Base-by-base conservation (phyloP, 352 stramenopile genomes). In the Pythium rishiriense region DNA sequence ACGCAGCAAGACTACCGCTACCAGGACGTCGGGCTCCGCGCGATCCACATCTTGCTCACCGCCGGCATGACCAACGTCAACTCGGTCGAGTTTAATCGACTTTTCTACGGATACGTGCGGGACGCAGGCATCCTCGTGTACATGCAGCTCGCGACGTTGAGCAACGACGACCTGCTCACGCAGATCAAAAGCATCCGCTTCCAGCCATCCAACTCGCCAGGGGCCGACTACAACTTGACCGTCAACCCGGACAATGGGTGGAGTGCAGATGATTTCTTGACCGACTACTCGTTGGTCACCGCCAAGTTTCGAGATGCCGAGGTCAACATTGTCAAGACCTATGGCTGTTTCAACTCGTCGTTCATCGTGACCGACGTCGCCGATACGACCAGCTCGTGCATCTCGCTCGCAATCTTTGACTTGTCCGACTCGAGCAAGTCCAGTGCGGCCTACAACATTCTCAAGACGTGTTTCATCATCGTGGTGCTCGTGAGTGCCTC, bases 401-500 rank as follows among this genome's bases (percentile, higher is more conserved):
- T 89, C 48, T 90, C 82, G 50, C 73, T 90, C 42, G 89, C 88
- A 6, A 87, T 93, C 58, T 97, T 97, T 61, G 85, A 97, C 64
- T 83, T 95, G 31, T 86, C 82, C 4, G 62, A 78, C 17, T 62
- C 69, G 17, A 73, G 70, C 29, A 75, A 70, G 19, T 78, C 75
- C 0, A 69, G 72, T 39, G 88, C 89, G 19, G 76, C 73, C 22
- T 96, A 87, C 70, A 96, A 92, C 56, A 90, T 96, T 49, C 64
- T 94, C 51, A 96, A 94, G 58, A 97, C 88, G 8, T 76, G 79
- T 11, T 95, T 96, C 62, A 92, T 97, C 62, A 95, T 93, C 46
- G 54, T 91, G 24, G 75, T 96, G 9, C 81, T 96, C 15, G 85
- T 93, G 26, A 73, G 62, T n/a, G 81, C 79, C 6, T 93, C 86